Evolutionary conservation across 805 yeast species (phyloP).

Genomic region (Komagataella pastoris): DNA sequence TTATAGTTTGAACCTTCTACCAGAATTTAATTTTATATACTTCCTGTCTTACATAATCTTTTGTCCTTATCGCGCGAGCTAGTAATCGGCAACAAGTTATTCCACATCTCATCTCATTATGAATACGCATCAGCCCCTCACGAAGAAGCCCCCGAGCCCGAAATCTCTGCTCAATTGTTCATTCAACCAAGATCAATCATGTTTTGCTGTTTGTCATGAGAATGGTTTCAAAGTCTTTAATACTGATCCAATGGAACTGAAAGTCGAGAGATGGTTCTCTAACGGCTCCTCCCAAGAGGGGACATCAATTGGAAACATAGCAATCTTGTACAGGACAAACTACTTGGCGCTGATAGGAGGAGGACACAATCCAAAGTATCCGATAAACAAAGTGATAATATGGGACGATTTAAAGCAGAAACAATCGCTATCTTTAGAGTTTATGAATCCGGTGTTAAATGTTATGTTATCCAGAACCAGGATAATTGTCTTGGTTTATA

Average conservation of each 20-base stretch:
- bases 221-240: constrained; percentile 76
- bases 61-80: not conserved
- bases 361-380: constrained; percentile 66
- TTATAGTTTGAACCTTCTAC: not conserved
- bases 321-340: constrained; percentile 85
- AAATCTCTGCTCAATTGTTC: constrained; percentile 35
- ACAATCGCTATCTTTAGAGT: constrained; percentile 61
- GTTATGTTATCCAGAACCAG: constrained; percentile 65
- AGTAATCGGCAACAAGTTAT: not conserved
- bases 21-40: too few relatives aligned
- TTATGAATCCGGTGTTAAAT: constrained; percentile 60
- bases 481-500: constrained; percentile 58
- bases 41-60: not conserved
- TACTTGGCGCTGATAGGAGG: constrained; percentile 88
- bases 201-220: constrained; percentile 77
- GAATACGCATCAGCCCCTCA: constrained; percentile 20
- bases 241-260: constrained; percentile 72
- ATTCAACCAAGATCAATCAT: constrained; percentile 84
- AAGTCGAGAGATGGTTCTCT: constrained; percentile 46
- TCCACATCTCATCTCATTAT: constrained; percentile 6
- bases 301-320: constrained; percentile 59
- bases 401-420: constrained; percentile 87
- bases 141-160: constrained; percentile 4
- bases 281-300: constrained; percentile 11
- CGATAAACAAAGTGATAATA: constrained; percentile 66